Evolutionary conservation across 2,329 filamentous ascomycete species (phyloP), one percentile per base, ranked within the genome.

Genomic region (Fusarium pininemorale): DNA sequence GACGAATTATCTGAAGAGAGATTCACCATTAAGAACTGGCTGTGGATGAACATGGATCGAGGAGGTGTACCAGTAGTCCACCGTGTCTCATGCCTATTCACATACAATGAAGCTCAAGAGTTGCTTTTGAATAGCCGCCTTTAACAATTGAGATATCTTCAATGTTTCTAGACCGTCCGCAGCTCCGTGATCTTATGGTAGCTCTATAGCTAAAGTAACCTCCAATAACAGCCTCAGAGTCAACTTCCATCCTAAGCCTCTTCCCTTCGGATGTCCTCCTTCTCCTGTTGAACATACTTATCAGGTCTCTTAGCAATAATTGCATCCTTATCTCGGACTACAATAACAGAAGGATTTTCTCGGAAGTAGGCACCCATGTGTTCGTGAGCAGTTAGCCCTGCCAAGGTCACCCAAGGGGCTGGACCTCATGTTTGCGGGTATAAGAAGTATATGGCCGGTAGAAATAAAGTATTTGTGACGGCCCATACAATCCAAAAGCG

Each of bases 401-500:
- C 14, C 6, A 22, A 13, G 8, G 22, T 7, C 9, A 3, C 6
- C 14, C 6, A 4, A 10, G 11, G 4, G 8, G 6, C n/a, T 16
- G 7, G 11, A 35, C 59, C 41, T 30, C 70, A 66, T 3, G 86
- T 87, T 68, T 88, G 86, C 0, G 85, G 85, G 61, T 87, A 87
- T 58, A 87, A 82, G 59, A 87, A 81, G 75, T 85, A 87, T 16
- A 85, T 85, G 45, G 86, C 80, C 0, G 85, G 86, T 10, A 87
- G 30, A 58, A 86, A 87, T 7, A 81, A 71, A 51, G 83, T 82
- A 75, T 85, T 87, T 63, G 87, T 84, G 20, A 86, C 82, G 5
- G 85, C 83, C 82, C 84, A 90, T 59, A 89, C 83, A 39, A 89
- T 83, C 80, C 84, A 89, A 76, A 86, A 89, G 44, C 83, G 84